These are phyloP conservation scores for Capsella bursapastoris DNA, from an alignment of 345 rosid species.

Conservation along the genomic window DNA sequence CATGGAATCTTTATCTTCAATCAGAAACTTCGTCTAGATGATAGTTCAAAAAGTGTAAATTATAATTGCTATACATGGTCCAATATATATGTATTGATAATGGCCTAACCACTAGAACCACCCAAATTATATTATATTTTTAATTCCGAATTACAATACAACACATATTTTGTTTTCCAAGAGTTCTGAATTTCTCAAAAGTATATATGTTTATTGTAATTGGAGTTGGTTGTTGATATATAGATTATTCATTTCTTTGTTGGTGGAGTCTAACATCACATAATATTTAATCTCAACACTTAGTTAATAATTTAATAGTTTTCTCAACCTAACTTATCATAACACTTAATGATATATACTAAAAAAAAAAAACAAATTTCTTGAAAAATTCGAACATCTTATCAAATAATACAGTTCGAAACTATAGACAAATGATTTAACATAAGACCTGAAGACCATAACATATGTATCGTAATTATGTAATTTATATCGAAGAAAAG, in stretches of 20 bases:
- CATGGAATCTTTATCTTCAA: slow-evolving; percentile 41
- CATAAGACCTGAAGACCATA: too few relatives aligned
- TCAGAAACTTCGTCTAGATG: slow-evolving; percentile 35
- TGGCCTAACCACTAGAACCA: slow-evolving; percentile 40
- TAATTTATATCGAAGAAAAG: background rate
- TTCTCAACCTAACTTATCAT: background rate
- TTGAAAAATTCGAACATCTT: too few relatives aligned
- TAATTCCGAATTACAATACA: slow-evolving; percentile 10
- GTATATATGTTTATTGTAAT: slow-evolving; percentile 25
- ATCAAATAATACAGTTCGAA: too few relatives aligned
- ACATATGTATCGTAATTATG: too few relatives aligned
- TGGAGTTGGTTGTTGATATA: slow-evolving; percentile 35
- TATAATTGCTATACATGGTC: background rate
- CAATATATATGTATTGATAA: slow-evolving; percentile 3
- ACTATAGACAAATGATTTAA: too few relatives aligned
- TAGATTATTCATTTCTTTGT: slow-evolving; percentile 6
- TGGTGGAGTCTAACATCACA: slow-evolving; percentile 41
- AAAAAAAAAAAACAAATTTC: too few relatives aligned
- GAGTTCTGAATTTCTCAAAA: background rate
- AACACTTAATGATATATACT: too few relatives aligned
- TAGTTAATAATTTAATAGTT: background rate
- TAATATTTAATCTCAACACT: slow-evolving; percentile 3
- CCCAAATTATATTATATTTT: slow-evolving; percentile 26
- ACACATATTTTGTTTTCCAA: background rate
- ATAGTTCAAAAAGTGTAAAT: background rate